Evolutionary conservation across 1,284 basidiomycete species (phyloP).

Genomic region (Moesziomyces sp.): DNA sequence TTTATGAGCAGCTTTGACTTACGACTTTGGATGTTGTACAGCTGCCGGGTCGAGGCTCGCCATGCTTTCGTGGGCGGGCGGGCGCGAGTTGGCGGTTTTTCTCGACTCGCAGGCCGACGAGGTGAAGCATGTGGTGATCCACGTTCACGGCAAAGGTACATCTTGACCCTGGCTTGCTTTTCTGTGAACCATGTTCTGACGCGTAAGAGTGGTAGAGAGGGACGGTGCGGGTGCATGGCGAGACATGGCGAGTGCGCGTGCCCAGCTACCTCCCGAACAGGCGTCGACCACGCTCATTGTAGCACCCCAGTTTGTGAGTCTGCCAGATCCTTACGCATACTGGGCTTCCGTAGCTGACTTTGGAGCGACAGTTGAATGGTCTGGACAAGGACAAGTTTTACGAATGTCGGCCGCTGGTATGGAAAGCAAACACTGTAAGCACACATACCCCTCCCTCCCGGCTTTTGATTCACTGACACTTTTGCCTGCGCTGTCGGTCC

Average conservation of each 20-base stretch:
- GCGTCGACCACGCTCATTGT: constrained; percentile 6
- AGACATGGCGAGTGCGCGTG: constrained; percentile 14
- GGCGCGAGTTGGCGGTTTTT: not conserved
- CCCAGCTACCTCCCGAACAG: not conserved
- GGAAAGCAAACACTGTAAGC: constrained; percentile 47
- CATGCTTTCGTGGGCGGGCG: too few relatives aligned
- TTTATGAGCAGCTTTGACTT: too few relatives aligned
- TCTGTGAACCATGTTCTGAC: not conserved
- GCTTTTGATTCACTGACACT: not conserved
- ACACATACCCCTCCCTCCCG: not conserved
- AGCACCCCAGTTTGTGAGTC: constrained; percentile 27
- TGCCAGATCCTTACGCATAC: too few relatives aligned
- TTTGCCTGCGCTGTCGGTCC: fast-evolving
- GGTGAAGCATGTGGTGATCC: constrained; percentile 20
- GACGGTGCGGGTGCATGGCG: constrained; percentile 8
- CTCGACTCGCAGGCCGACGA: not conserved
- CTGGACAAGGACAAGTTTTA: constrained; percentile 31
- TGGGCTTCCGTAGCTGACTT: too few relatives aligned
- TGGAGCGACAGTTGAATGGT: constrained; percentile 32
- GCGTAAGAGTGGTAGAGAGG: constrained; percentile 13
- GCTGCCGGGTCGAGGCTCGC: too few relatives aligned
- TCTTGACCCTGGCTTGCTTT: not conserved
- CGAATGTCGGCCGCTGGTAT: constrained; percentile 15
- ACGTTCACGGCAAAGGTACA: constrained; percentile 30
- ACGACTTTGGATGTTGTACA: too few relatives aligned